Percentiles rank a stretch among this genome's conserved stretches.
Conservation (phyloP, 345 rosid species). For the Schrenkiella parvula region DNA sequence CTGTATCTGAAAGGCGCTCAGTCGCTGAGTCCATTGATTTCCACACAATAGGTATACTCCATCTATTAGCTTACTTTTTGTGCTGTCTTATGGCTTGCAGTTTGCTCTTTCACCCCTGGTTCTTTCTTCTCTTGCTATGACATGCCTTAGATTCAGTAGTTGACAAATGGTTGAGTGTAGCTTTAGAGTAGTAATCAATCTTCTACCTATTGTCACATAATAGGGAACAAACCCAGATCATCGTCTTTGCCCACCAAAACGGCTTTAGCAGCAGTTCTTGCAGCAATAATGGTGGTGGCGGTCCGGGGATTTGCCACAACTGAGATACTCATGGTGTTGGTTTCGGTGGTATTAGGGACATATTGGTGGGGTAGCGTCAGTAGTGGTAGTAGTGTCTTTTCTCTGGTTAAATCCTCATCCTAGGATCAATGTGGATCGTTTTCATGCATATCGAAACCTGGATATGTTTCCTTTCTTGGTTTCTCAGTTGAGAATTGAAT, state of each 20-base stretch:
- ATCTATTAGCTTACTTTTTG: neutral
- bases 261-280: conserved; percentile 78
- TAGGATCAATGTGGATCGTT: conserved; percentile 15
- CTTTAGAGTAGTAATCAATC: conserved; percentile 35
- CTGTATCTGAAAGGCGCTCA: conserved; percentile 63
- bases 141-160: conserved; percentile 24
- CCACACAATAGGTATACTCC: conserved; percentile 61
- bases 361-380: conserved; percentile 74
- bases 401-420: conserved; percentile 34
- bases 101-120: neutral
- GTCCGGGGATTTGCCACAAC: conserved; percentile 59
- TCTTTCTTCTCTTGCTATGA: conserved; percentile 9
- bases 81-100: neutral
- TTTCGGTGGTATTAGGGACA: conserved; percentile 71
- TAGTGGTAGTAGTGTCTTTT: conserved; percentile 74
- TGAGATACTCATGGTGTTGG: conserved; percentile 68
- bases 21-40: conserved; percentile 87
- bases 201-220: conserved; percentile 68
- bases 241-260: conserved; percentile 73
- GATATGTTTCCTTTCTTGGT: neutral
- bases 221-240: conserved; percentile 88
- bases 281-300: conserved; percentile 67
- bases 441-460: conserved; percentile 2
- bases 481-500: conserved; percentile 1
- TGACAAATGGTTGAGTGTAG: conserved; percentile 31